A percentile compares a stretch with the other conserved stretches of the same genome.
These are phyloP conservation scores for Magnaporthiopsis rhizophila DNA, from an alignment of 2,329 filamentous ascomycete genomes.

Conservation along the genomic window DNA sequence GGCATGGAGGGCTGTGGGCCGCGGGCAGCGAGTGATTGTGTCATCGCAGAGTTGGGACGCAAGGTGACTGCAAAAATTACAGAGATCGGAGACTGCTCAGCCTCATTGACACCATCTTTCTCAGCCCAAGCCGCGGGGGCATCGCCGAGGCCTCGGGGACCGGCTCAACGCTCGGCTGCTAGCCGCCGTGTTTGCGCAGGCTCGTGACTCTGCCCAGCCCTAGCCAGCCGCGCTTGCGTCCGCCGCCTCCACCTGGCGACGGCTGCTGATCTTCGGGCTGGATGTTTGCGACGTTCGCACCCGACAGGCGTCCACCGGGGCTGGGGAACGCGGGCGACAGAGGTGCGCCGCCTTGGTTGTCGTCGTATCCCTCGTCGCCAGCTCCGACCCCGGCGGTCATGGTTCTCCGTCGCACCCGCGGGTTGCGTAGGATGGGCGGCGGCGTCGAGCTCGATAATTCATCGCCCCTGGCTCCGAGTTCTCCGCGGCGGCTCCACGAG, in stretches of 20 bases:
- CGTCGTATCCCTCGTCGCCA: background rate
- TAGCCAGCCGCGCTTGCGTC: constrained; percentile 21
- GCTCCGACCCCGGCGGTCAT: background rate
- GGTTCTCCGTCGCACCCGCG: constrained; percentile 7
- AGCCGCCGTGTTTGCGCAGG: constrained; percentile 20
- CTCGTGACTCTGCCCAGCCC: constrained; percentile 24
- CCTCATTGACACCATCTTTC: background rate
- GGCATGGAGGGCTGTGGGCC: too few species aligned
- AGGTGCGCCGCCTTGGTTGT: background rate
- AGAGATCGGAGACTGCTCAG: background rate
- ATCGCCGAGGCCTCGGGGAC: background rate
- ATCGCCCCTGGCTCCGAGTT: constrained; percentile 25
- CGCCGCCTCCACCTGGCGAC: constrained; percentile 12
- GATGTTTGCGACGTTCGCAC: background rate
- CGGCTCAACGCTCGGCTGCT: constrained; percentile 10
- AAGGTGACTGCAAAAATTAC: too few species aligned
- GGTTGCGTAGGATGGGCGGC: constrained; percentile 45
- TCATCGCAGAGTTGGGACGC: too few species aligned
- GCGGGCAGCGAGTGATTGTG: too few species aligned
- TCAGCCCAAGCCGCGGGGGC: background rate
- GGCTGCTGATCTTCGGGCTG: background rate
- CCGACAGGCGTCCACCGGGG: background rate
- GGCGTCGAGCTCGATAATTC: constrained; percentile 44
- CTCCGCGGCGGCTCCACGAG: constrained; percentile 29
- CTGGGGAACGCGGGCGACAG: background rate